Conservation (phyloP, 1,139 yeast genomes). For the Sugiyamaella japonica region DNA sequence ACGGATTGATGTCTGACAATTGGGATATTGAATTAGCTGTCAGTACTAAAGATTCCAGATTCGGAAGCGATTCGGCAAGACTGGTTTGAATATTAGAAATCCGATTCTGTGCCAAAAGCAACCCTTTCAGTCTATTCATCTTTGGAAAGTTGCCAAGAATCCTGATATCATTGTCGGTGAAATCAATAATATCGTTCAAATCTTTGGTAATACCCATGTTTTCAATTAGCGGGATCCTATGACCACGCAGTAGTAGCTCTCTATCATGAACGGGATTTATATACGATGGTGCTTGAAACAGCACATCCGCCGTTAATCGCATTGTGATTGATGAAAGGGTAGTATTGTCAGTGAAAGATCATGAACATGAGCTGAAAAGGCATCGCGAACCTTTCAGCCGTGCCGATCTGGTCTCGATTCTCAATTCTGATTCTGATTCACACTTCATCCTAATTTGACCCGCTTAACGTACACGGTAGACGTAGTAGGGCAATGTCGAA, state of each 20-base stretch:
- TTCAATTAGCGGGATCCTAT: conserved; percentile 45
- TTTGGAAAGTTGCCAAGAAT: conserved; percentile 55
- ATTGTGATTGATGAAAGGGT: conserved; percentile 34
- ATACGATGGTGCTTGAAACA: conserved; percentile 53
- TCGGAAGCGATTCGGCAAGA: conserved; percentile 45
- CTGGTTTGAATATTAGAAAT: conserved; percentile 46
- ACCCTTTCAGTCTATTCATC: conserved; percentile 47
- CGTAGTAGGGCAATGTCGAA: neutral
- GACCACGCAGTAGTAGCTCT: conserved; percentile 47
- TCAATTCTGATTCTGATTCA: too few species aligned
- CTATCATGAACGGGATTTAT: conserved; percentile 49
- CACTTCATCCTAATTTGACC: too few species aligned
- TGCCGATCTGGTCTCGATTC: too few species aligned
- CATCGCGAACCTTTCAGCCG: conserved; percentile 2
- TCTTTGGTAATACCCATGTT: conserved; percentile 48
- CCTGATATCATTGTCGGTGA: conserved; percentile 64
- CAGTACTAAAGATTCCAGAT: conserved; percentile 52
- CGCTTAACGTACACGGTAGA: too few species aligned
- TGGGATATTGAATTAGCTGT: conserved; percentile 52
- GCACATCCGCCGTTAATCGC: conserved; percentile 54
- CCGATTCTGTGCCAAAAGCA: conserved; percentile 62
- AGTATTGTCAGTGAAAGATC: neutral
- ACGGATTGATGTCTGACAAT: conserved; percentile 45
- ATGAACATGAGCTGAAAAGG: neutral
- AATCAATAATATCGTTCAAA: conserved; percentile 56